Percentiles rank a stretch among this genome's conserved stretches.
These are phyloP conservation scores for Elsinoe arachidis DNA, from an alignment of 2,329 filamentous ascomycete species.

Conservation along the genomic window DNA sequence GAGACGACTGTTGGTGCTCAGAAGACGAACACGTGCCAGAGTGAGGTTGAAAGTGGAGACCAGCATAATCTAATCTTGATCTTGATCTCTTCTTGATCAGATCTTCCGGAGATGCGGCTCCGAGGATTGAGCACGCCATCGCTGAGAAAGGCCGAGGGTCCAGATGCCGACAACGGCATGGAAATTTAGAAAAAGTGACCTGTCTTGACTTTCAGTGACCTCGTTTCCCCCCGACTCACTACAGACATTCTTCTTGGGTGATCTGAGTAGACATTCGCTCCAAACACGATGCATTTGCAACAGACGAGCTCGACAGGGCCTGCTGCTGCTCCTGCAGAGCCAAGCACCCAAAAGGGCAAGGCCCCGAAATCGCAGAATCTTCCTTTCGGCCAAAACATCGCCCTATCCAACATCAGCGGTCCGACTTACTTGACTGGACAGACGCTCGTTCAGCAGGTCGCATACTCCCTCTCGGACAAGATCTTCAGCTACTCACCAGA, in stretches of 20 bases:
- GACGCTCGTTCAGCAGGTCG: slow-evolving; percentile 88
- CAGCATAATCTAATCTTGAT: slow-evolving; percentile 5
- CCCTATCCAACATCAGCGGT: slow-evolving; percentile 59
- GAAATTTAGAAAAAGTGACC: not conserved
- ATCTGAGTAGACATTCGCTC: not conserved
- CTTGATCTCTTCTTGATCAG: not conserved
- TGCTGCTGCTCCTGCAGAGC: slow-evolving; percentile 1
- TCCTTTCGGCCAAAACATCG: slow-evolving; percentile 45
- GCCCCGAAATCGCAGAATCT: slow-evolving; percentile 38
- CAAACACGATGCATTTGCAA: slow-evolving; percentile 27
- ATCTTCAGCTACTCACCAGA: slow-evolving; percentile 95
- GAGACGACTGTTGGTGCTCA: not conserved
- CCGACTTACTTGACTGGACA: slow-evolving; percentile 91
- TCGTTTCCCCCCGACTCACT: not conserved
- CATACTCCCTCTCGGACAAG: slow-evolving; percentile 91
- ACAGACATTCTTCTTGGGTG: not conserved
- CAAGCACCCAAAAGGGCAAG: slow-evolving; percentile 25
- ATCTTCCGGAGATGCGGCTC: slow-evolving; percentile 4
- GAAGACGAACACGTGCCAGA: too few relatives aligned
- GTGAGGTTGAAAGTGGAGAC: too few relatives aligned
- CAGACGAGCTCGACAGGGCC: slow-evolving; percentile 25
- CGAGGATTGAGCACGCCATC: slow-evolving; percentile 10
- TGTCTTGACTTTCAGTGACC: not conserved
- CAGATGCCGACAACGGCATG: slow-evolving; percentile 8
- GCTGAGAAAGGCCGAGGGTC: slow-evolving; percentile 5